Evolutionary conservation across 306 rosid species (phyloP), one percentile per base, ranked within the genome.

Genomic region (Urtica urens): DNA sequence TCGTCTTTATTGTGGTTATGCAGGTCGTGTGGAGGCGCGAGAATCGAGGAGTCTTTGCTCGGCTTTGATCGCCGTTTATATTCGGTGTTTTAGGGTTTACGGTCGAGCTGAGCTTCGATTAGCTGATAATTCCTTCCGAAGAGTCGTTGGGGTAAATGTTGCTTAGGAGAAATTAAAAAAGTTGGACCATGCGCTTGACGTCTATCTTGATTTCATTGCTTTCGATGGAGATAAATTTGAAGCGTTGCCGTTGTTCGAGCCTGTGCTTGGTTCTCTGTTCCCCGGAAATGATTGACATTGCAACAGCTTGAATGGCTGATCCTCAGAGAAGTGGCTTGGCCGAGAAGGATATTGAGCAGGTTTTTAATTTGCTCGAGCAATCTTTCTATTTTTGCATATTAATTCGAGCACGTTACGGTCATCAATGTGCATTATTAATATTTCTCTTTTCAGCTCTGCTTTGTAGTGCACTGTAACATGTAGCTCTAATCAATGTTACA

Each of bases 281-380:
- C 61, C 65, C 54, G 63, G 66, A 60, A 72, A 57, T 54, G 49
- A 66, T 48, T 65, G 50, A 55, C 45, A 69, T 69, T 73, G 72
- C 81, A 80, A 69, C n/a, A n/a, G n/a, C 86, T 78, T 84, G 80
- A 88, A 88, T 88, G 97, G 90, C 97, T 72, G 94, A 82, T 76
- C 66, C 65, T 72, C 93, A 60, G 61, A 74, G 70, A 70, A 55
- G 62, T 31, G 64, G 72, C 72, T 38, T 49, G 38, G 77, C 63
- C 58, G 84, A 81, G 45, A 88, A 72, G 82, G 93, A 88, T 69
- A 70, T 74, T 45, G 95, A 88, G 38, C 86, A 88, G 93, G 97
- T 88, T 69, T 56, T 3, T 26, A n/a, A n/a, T n/a, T n/a, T n/a
- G n/a, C n/a, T n/a, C n/a, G n/a, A n/a, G n/a, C n/a, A n/a, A n/a